phyloP scores from a whole-genome alignment of 139 green algal species.

The Picochlorum sp. region DNA sequence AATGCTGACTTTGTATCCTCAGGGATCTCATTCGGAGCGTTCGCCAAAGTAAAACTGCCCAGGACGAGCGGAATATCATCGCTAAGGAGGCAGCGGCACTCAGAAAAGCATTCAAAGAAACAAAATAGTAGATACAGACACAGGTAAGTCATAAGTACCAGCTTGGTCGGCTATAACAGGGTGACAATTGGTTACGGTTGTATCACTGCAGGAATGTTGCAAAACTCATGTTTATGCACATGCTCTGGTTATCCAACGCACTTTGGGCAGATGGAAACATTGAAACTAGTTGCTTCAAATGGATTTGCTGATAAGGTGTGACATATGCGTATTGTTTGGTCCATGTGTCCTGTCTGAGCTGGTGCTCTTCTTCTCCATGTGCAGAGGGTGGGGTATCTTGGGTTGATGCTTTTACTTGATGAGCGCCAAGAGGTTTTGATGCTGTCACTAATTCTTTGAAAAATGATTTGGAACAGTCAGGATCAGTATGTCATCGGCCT shows the following conservation, averaged over 20 bases:
- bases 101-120: constrained; percentile 74
- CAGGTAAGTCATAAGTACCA: constrained; percentile 7
- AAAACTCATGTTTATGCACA: constrained; percentile 99
- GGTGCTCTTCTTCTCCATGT: constrained; percentile 6
- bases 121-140: constrained; percentile 51
- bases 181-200: neutral
- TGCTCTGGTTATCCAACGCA: constrained; percentile 99
- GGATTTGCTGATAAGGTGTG: constrained; percentile 82
- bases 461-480: constrained; percentile 76
- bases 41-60: constrained; percentile 85
- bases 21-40: constrained; percentile 86
- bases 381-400: constrained; percentile 95
- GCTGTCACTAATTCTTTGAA: constrained; percentile 98
- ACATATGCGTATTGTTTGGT: neutral
- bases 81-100: constrained; percentile 91
- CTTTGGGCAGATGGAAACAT: constrained; percentile 99
- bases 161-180: neutral
- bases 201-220: constrained; percentile 82
- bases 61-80: constrained; percentile 91
- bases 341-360: neutral
- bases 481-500: constrained; percentile 87
- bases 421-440: constrained; percentile 99
- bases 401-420: constrained; percentile 94
- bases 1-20: neutral
- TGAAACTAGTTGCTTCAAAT: constrained; percentile 86